These are phyloP conservation scores for Diaporthe sp. DNA, from an alignment of 2,329 filamentous ascomycete species.

Conservation along the genomic window DNA sequence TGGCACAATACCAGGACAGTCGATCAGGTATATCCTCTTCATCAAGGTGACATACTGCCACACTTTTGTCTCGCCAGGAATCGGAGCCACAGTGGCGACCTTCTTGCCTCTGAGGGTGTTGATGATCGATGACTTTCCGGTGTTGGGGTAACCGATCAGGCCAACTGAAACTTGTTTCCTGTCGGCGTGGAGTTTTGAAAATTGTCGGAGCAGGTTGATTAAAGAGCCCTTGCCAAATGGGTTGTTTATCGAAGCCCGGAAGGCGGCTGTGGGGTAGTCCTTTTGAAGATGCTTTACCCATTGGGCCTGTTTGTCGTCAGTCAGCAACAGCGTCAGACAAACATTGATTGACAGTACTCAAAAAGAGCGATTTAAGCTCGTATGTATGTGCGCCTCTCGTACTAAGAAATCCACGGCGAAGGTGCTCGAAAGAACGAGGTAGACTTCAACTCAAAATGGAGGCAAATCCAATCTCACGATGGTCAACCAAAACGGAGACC, in stretches of 20 bases:
- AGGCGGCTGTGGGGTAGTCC: constrained; percentile 93
- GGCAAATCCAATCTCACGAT: constrained; percentile 84
- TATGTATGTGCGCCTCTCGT: constrained; percentile 83
- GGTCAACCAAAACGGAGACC: constrained; percentile 89
- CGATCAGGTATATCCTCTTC: constrained; percentile 92
- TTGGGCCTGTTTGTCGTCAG: constrained; percentile 74
- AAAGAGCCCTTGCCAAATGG: constrained; percentile 96
- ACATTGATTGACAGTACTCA: constrained; percentile 43
- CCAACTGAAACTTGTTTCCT: constrained; percentile 96
- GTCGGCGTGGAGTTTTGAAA: constrained; percentile 88
- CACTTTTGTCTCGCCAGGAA: constrained; percentile 96
- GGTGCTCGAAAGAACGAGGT: constrained; percentile 72
- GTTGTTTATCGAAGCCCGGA: constrained; percentile 95
- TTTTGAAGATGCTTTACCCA: constrained; percentile 93
- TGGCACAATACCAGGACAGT: constrained; percentile 96
- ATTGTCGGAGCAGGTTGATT: constrained; percentile 93
- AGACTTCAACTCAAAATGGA: constrained; percentile 97
- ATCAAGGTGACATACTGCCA: constrained; percentile 91
- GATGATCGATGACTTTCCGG: constrained; percentile 96
- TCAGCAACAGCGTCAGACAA: constrained; percentile 39
- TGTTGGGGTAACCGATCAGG: constrained; percentile 88
- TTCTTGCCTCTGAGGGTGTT: constrained; percentile 96
- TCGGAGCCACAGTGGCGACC: constrained; percentile 92
- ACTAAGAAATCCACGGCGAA: constrained; percentile 93
- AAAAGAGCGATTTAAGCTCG: constrained; percentile 32